phyloP scores from a whole-genome alignment of 164 flowering plant genomes.

The Liquidambar formosana region DNA sequence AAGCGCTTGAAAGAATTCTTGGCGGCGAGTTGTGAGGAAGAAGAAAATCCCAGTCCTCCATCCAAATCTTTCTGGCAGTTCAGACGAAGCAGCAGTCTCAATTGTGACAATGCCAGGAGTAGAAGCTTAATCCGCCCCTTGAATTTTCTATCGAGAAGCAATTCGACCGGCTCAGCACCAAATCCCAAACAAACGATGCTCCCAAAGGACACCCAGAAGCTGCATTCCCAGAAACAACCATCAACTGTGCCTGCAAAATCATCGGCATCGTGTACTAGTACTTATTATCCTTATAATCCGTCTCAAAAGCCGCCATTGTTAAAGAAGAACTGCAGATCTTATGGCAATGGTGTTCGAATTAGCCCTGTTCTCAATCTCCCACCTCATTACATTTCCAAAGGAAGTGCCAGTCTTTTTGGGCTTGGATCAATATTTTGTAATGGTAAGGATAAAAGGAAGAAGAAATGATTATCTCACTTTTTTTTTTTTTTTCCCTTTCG shows the following conservation, averaged over 20 bases:
- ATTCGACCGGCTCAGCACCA: constrained; percentile 80
- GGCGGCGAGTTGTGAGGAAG: constrained; percentile 33
- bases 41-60: constrained; percentile 28
- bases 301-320: constrained; percentile 41
- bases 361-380: constrained; percentile 72
- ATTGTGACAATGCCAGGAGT: constrained; percentile 35
- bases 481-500: not conserved
- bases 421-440: constrained; percentile 67
- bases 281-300: constrained; percentile 12
- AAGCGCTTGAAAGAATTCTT: constrained; percentile 60
- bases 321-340: constrained; percentile 41
- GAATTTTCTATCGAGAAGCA: constrained; percentile 61
- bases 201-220: constrained; percentile 42
- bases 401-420: constrained; percentile 53
- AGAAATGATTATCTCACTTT: constrained; percentile 31
- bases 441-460: constrained; percentile 63
- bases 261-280: constrained; percentile 6
- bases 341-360: constrained; percentile 45
- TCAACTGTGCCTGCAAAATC: constrained; percentile 14
- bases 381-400: constrained; percentile 58
- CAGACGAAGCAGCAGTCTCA: constrained; percentile 68
- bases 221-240: constrained; percentile 32
- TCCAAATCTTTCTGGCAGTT: constrained; percentile 69
- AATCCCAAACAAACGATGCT: constrained; percentile 32
- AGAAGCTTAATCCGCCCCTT: constrained; percentile 47